Base-by-base conservation (phyloP, 345 rosid genomes). In the Populus pruinosa region DNA sequence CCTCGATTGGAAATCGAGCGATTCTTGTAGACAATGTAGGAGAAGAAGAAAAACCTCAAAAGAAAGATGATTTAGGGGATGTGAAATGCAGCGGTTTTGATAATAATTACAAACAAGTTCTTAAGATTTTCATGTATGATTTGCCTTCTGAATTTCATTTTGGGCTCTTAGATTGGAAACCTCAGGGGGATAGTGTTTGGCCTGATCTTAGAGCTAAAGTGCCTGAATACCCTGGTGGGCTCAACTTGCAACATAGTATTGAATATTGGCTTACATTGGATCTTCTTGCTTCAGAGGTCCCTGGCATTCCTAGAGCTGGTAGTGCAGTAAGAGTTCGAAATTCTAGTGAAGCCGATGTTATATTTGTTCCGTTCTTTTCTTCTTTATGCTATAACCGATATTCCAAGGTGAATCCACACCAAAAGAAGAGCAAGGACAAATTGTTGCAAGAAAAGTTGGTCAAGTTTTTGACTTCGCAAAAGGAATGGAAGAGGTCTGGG, bases 261-360 rank as follows among this genome's bases (percentile, higher is more conserved):
- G 99, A 93, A 77, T 96, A 92, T 77, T 96, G 99, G 99, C 83
- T 96, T 23, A 93, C 98, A 38, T 47, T 96, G 74, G 97, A 96
- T 83, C 93, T 96, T 50, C 90, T 96, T 41, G 89, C 90, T 73
- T 92, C 97, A 4, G 96, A 93, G 80, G 53, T 85, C 73, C 79
- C 90, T 11, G 82, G 79, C 20, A 83, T 82, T 68, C 84, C 90
- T 35, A 80, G 80, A 21, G 85, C 86, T 47, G 85, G 86, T 35
- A 85, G 89, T 13, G 98, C 91, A 10, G 76, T 88, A 16, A 91
- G 97, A 76, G 99, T 96, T 6, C 88, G 33, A 71, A 92, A 96
- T 82, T 90, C 97, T 6, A 93, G 86, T 27, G 94, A 90, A 86
- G 95, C 99, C 18, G 98, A 96, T 83, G 72, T 93, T 6, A 80